Evolutionary conservation across 192 early-diverging fungal genomes (phyloP), one percentile per base, ranked within the genome.

Genomic region (Chytriomyces hyalinus): DNA sequence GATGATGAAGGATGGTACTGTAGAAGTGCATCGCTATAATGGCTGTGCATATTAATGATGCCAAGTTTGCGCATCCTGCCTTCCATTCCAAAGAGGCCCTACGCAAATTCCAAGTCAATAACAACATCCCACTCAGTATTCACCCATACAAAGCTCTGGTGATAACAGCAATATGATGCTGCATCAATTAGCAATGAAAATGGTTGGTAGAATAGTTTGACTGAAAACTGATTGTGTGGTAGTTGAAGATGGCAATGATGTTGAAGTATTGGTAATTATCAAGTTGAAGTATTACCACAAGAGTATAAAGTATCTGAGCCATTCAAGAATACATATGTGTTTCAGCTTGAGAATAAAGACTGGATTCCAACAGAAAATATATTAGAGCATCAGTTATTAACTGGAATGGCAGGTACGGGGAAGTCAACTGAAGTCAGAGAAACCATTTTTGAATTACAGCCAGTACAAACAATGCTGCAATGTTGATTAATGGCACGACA

Each of bases 171-270:
- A 59, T 59, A 59, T 59, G 57, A 59, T 59, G 57, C 1, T 59
- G 57, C 57, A 59, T 59, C 57, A 59, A 59, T 59, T 59, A 59
- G 57, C 57, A 59, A 59, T 59, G 57, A 59, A 59, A 5, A 1
- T 59, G 57, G 57, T 1, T 4, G 57, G 57, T 5, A 59, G 57
- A 65, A 65, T 65, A 1, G 63, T 65, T 1, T 0, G 2, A 4
- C 5, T 65, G 63, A 65, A 65, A 6, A 65, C 63, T 26, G 63
- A 65, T 65, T n/a, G 63, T 6, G 63, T 65, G 1, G 63, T 65
- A 26, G 63, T 65, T 65, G 28, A 65, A 2, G 4, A 65, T 36
- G 28, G 63, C 63, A 65, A 65, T 65, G 63, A 59, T 3, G 5
- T 59, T 2, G 57, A 26, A 4, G 63, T 26, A 65, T 65, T 3